Base-by-base conservation (phyloP, 495 filamentous ascomycete species). In the Trichocladium uniseriatum region DNA sequence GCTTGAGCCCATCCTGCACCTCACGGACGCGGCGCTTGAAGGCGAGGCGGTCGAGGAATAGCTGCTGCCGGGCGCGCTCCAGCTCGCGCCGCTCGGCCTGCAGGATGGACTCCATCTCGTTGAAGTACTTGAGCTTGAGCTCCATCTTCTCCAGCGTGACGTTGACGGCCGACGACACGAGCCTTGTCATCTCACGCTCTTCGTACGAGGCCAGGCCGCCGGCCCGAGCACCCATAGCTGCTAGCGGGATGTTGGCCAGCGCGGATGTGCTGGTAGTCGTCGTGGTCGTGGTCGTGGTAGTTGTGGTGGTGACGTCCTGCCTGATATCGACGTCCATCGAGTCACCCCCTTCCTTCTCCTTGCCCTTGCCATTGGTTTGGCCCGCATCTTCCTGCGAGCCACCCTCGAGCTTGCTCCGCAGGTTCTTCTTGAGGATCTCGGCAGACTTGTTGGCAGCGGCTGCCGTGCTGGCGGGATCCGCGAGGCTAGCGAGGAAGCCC, bases 61-160 rank as follows among this genome's bases (percentile, higher is more conserved):
- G 75, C 66, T 95, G 87, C 64, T 95, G 89, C 11, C 92, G 79
- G 3, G 84, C 85, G 42, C 89, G 77, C 67, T 97, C 92, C 2
- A 98, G 75, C 64, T 98, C 94, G 34, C 89, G 79, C 43, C 90
- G 82, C 69, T 98, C 94, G 3, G 89, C 86, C 56, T 94, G 85
- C 43, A 96, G 73, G 46, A 95, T 82, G 41, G 82, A 73, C 60
- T 98, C 92, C 78, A 98, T 87, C 69, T 97, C 94, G 56, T 86
- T 84, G 73, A 98, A 98, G 62, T 96, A 94, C 57, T 84, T 79
- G 43, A 92, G 73, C 71, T 90, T 90, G 47, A 89, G 71, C 59
- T 90, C 84, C 61, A 89, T 77, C 64, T 90, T 90, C 58, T 87
- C 78, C 24, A 95, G 75, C 15, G 83, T 88, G 14, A 87, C 71